Percentiles rank a stretch among this genome's conserved stretches.
phyloP scores from a whole-genome alignment of 2,329 filamentous ascomycete species.

The Emmonsiellopsis sp. region DNA sequence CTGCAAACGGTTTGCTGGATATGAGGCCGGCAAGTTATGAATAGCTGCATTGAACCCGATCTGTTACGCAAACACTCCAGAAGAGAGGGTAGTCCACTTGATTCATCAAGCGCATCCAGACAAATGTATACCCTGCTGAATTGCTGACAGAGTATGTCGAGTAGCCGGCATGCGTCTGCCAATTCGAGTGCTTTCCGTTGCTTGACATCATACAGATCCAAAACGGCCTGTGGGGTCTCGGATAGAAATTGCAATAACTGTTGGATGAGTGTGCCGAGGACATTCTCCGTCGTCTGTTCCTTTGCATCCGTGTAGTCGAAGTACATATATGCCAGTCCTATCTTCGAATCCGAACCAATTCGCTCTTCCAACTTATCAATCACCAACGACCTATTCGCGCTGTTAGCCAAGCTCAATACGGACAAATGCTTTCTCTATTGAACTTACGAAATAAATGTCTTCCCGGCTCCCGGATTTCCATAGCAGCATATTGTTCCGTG shows the following conservation, averaged over 20 bases:
- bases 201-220: not conserved
- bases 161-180: not conserved
- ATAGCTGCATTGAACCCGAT: not conserved
- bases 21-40: not conserved
- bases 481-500: not conserved
- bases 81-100: constrained; percentile 2
- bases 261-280: constrained; percentile 7
- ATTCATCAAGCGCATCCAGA: constrained; percentile 11
- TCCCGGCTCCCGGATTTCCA: not conserved
- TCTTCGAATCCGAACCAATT: constrained; percentile 1
- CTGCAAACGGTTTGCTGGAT: not conserved
- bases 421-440: not conserved
- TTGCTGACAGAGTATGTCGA: not conserved
- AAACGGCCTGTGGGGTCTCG: constrained; percentile 2
- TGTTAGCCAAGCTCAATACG: not conserved
- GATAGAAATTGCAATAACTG: constrained; percentile 7
- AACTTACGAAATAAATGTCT: not conserved
- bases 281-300: constrained; percentile 9
- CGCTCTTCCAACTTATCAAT: not conserved
- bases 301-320: constrained; percentile 10
- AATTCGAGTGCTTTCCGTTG: not conserved
- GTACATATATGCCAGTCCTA: constrained; percentile 10
- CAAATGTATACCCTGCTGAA: constrained; percentile 7
- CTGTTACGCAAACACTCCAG: not conserved
- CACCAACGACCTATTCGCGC: not conserved